Conservation (phyloP, 2,329 filamentous ascomycete species). For the Aspergillus sp. region DNA sequence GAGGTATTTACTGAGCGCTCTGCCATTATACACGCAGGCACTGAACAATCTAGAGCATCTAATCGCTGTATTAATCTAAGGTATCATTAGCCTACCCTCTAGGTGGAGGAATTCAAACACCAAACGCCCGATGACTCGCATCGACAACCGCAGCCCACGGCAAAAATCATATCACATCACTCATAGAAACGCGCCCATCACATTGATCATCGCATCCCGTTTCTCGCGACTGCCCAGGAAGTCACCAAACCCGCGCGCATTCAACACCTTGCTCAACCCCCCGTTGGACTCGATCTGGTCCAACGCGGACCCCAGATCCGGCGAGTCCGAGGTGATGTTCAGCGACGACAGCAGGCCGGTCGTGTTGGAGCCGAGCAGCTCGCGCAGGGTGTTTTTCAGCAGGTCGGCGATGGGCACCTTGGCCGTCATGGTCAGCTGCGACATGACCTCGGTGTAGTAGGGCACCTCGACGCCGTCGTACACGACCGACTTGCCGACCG, state of each 20-base stretch:
- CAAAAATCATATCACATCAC: too few relatives aligned
- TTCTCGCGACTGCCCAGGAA: slow-evolving; percentile 13
- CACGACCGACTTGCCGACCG: slow-evolving; percentile 25
- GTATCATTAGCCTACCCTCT: too few relatives aligned
- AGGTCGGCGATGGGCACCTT: slow-evolving; percentile 25
- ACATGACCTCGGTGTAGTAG: slow-evolving; percentile 37
- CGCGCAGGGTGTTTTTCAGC: slow-evolving; percentile 31
- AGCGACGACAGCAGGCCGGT: slow-evolving; percentile 4
- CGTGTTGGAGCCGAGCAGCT: slow-evolving; percentile 15
- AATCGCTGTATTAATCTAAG: too few relatives aligned
- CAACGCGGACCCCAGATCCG: slow-evolving; percentile 6
- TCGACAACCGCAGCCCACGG: too few relatives aligned
- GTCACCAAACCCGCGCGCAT: not conserved
- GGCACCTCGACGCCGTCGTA: slow-evolving; percentile 32
- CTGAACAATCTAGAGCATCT: too few relatives aligned
- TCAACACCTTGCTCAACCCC: not conserved
- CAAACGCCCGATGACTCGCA: too few relatives aligned
- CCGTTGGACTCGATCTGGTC: too few relatives aligned
- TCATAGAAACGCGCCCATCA: slow-evolving; percentile 8
- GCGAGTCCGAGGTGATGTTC: not conserved
- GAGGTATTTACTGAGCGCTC: too few relatives aligned
- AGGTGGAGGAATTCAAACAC: too few relatives aligned
- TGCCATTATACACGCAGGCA: too few relatives aligned
- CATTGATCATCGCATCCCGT: slow-evolving; percentile 15
- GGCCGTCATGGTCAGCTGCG: slow-evolving; percentile 28